Evolutionary conservation across 805 yeast genomes (phyloP), one percentile per base, ranked within the genome.

Genomic region (Suhomyces tanzawaensis): DNA sequence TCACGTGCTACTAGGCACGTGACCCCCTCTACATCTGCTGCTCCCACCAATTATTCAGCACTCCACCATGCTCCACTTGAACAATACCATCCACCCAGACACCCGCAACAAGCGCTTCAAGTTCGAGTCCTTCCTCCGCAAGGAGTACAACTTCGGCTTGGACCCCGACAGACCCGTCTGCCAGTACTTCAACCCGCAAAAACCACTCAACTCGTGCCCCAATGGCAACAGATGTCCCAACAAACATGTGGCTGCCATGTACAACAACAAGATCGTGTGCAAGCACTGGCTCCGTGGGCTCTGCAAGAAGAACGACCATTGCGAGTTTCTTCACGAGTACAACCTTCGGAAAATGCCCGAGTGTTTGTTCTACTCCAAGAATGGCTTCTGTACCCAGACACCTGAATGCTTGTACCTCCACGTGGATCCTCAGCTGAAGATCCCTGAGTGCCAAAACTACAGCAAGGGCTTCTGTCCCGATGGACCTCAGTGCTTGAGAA

Each of bases 251-350:
- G 76, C 79, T 4, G 51, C 71, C 14, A 66, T 66, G 71, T 68
- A 61, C 50, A 61, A 57, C 38, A 70, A 71, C 44, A 71, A 71
- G 51, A 87, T 93, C 37, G 99, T 93, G 4, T 93, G 99, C 60
- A 91, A 93, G 71, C 97, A 93, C 69, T 93, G 99, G 99, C 76
- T 93, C 24, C 77, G 97, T 48, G 99, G 99, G 0, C 74, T 93
- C 24, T 93, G 99, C 64, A 93, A 93, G 65, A 91, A 91, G 69
- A 95, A 95, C 35, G 95, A 89, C 50, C 87, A 86, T 48, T 93
- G 99, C 62, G 99, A 93, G 67, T 93, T 87, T 53, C 65, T 93
- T 31, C 99, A 93, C 62, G 99, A 93, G 58, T 90, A 90, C 56
- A 91, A 93, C 55, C 66, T 93, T 51, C 73, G 95, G 43, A 88